Conservation (phyloP, 1,139 yeast genomes). For the Nakaseomyces uthaithaninus region DNA sequence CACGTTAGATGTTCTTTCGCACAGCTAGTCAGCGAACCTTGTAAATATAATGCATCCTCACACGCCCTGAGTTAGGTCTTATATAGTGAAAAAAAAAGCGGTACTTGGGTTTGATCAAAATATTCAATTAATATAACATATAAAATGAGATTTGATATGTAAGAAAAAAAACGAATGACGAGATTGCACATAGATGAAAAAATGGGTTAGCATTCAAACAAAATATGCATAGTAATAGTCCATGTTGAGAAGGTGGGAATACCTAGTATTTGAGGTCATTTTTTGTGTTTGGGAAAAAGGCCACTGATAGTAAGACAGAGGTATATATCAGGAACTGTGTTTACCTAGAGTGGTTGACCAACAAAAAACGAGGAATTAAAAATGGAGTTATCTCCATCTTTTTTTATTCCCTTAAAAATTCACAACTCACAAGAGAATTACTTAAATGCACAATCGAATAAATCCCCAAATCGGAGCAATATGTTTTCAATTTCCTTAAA, state of each 20-base stretch:
- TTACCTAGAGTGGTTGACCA: constrained; percentile 33
- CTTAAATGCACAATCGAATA: neutral
- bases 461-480: neutral
- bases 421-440: too few species aligned
- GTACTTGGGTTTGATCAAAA: constrained; percentile 6
- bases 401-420: too few species aligned
- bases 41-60: constrained; percentile 8
- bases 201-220: too few species aligned
- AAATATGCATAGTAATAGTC: too few species aligned
- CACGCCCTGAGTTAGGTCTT: too few species aligned
- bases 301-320: constrained; percentile 36
- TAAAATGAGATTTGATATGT: constrained; percentile 9
- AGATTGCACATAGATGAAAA: too few species aligned
- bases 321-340: constrained; percentile 32
- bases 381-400: neutral
- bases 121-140: constrained; percentile 4
- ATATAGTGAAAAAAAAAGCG: neutral
- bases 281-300: constrained; percentile 18
- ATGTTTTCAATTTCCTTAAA: too few species aligned
- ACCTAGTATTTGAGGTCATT: too few species aligned
- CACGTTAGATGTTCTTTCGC: too few species aligned
- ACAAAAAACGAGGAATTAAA: neutral
- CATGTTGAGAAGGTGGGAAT: too few species aligned
- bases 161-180: too few species aligned
- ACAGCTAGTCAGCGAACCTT: constrained; percentile 19